phyloP scores from a whole-genome alignment of 371 early-diverging fungal genomes.

The Dentiscutata heterogama region DNA sequence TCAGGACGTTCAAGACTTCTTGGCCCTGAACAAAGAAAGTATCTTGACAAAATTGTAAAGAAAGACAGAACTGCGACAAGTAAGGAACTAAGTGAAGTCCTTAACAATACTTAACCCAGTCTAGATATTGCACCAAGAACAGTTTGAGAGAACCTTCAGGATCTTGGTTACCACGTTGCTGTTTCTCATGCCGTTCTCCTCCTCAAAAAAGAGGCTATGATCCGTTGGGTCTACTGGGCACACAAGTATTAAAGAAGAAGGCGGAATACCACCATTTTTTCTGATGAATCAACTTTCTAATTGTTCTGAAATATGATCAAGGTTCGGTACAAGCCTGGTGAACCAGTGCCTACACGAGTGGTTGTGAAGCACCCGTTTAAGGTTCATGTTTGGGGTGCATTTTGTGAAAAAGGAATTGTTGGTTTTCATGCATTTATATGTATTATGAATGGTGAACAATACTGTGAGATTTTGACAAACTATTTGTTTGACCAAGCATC shows the following conservation, averaged over 20 bases:
- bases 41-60: no score
- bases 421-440: neutral
- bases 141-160: neutral
- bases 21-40: neutral
- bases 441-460: neutral
- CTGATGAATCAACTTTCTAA: neutral
- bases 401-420: neutral
- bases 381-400: conserved; percentile 23
- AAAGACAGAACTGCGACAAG: neutral
- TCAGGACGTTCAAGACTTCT: neutral
- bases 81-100: neutral
- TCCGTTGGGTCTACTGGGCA: neutral
- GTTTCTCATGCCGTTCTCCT: neutral
- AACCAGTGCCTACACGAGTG: neutral
- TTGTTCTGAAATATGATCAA: neutral
- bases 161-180: no score
- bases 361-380: conserved; percentile 32
- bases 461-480: conserved; percentile 3
- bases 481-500: conserved; percentile 18
- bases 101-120: neutral
- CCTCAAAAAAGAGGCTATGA: neutral
- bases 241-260: neutral
- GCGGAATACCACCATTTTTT: conserved; percentile 5
- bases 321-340: conserved; percentile 9
- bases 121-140: conserved; percentile 17